Conservation (phyloP, 352 stramenopile genomes). For the Nothophytophthora sp. region DNA sequence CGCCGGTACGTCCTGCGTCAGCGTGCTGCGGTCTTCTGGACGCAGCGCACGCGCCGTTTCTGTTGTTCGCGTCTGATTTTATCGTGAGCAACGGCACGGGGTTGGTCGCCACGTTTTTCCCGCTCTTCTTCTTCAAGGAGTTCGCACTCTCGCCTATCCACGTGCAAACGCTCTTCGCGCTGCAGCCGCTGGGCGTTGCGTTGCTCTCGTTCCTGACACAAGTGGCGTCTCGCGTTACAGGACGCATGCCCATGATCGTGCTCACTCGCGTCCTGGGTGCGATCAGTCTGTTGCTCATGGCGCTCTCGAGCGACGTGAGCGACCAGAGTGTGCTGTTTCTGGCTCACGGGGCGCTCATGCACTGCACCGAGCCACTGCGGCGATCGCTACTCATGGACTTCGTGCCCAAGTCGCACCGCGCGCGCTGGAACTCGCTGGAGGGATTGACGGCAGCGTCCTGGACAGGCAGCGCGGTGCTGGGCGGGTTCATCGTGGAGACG, state of each 20-base stretch:
- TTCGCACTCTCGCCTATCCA: slow-evolving; percentile 52
- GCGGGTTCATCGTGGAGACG: slow-evolving; percentile 52
- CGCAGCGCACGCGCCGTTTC: slow-evolving; percentile 48
- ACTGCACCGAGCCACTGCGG: slow-evolving; percentile 60
- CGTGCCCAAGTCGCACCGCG: slow-evolving; percentile 55
- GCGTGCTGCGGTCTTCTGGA: slow-evolving; percentile 36
- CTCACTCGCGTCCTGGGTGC: slow-evolving; percentile 37
- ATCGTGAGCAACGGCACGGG: slow-evolving; percentile 67
- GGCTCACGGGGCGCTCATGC: slow-evolving; percentile 51
- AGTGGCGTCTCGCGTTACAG: slow-evolving; percentile 25
- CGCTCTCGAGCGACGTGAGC: slow-evolving; percentile 23
- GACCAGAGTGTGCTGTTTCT: slow-evolving; percentile 57
- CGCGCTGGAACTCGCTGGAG: slow-evolving; percentile 73
- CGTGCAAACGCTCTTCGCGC: slow-evolving; percentile 57
- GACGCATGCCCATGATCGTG: slow-evolving; percentile 65
- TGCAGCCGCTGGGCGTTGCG: slow-evolving; percentile 49
- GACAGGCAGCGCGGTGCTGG: slow-evolving; percentile 68
- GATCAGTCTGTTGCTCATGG: slow-evolving; percentile 51
- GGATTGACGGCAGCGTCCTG: slow-evolving; percentile 63
- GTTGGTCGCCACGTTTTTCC: slow-evolving; percentile 60
- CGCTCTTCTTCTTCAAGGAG: slow-evolving; percentile 68
- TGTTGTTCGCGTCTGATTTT: slow-evolving; percentile 72
- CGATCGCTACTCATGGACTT: slow-evolving; percentile 81
- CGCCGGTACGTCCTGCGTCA: not conserved
- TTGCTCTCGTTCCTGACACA: slow-evolving; percentile 51